Percentiles rank a stretch among this genome's conserved stretches.
Conservation (phyloP, 306 rosid genomes). For the Acacia melanoxylon region DNA sequence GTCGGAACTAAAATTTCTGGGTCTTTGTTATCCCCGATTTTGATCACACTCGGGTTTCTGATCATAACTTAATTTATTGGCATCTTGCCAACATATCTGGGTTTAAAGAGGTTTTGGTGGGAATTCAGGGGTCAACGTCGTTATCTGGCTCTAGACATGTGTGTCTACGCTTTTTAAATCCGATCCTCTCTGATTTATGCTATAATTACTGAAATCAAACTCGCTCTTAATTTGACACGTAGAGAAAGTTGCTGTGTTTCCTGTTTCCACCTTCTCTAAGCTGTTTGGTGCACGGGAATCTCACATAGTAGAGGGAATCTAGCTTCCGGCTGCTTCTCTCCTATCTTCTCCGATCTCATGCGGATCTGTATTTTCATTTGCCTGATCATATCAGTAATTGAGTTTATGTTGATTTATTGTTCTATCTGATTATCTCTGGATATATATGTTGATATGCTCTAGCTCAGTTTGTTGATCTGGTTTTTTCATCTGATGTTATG, state of each 20-base stretch:
- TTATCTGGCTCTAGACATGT: slow-evolving; percentile 3
- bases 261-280: background rate
- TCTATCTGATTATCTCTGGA: background rate
- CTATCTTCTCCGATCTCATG: background rate
- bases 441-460: background rate
- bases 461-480: background rate
- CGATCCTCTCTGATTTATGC: slow-evolving; percentile 15
- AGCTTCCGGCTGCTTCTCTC: background rate
- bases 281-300: background rate
- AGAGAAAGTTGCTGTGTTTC: slow-evolving; percentile 13
- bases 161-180: slow-evolving; percentile 19
- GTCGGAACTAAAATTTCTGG: slow-evolving; percentile 25
- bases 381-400: background rate
- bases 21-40: slow-evolving; percentile 4
- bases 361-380: background rate
- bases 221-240: background rate
- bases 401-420: background rate
- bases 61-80: slow-evolving; percentile 26
- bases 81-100: slow-evolving; percentile 17
- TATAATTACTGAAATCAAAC: slow-evolving; percentile 6
- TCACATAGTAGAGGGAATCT: background rate
- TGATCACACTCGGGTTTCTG: slow-evolving; percentile 32
- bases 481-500: background rate
- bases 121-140: slow-evolving; percentile 15
- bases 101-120: slow-evolving; percentile 31